phyloP scores from a whole-genome alignment of 306 rosid genomes.

The Sicyos edulis region DNA sequence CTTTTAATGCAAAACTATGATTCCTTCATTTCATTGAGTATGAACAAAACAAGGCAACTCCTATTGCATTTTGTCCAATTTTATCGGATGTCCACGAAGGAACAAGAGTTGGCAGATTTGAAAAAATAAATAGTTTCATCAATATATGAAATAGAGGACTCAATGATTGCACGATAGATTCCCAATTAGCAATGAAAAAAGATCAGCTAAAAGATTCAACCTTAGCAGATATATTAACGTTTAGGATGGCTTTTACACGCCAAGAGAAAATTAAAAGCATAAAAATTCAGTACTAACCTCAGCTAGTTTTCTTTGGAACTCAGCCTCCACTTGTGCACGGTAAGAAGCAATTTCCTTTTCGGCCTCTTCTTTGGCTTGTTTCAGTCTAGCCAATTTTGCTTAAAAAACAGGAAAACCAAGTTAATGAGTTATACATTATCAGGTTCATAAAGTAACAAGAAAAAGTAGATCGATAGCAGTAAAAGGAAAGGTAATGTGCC shows the following conservation, averaged over 20 bases:
- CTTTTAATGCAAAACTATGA: background rate
- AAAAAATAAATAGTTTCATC: too few species aligned
- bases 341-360: conserved; percentile 69
- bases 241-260: background rate
- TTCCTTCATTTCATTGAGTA: too few species aligned
- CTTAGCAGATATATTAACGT: background rate
- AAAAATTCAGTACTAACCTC: conserved; percentile 43
- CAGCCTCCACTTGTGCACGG: conserved; percentile 70
- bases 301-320: conserved; percentile 69
- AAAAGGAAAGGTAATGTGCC: conserved; percentile 2
- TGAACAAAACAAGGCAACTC: too few species aligned
- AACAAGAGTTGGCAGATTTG: background rate
- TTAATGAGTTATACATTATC: conserved; percentile 7
- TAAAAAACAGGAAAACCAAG: conserved; percentile 19
- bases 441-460: background rate
- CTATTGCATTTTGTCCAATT: too few species aligned
- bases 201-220: too few species aligned
- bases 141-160: too few species aligned
- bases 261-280: background rate
- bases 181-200: too few species aligned
- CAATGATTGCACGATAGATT: too few species aligned
- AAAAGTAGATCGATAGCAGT: background rate
- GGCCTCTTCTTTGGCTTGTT: conserved; percentile 95
- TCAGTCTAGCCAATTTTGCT: conserved; percentile 87
- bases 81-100: background rate